Evolutionary conservation across 176 grass and related monocot genomes (phyloP).

Genomic region (Carex parvula): DNA sequence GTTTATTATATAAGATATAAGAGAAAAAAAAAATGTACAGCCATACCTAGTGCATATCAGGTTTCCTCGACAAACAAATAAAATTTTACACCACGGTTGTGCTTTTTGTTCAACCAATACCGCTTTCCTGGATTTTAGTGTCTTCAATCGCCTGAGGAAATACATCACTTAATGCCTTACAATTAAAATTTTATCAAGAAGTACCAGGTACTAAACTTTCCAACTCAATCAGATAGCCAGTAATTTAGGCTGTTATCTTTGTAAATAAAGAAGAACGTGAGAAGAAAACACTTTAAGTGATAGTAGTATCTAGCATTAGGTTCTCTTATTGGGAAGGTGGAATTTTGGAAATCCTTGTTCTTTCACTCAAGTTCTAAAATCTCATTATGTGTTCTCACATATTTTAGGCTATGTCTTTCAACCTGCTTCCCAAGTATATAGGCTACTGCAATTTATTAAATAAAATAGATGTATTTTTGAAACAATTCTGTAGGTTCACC

Average conservation of each 20-base stretch:
- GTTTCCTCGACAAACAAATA: constrained; percentile 59
- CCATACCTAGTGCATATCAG: constrained; percentile 65
- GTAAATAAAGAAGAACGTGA: background rate
- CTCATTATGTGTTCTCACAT: background rate
- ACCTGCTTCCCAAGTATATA: background rate
- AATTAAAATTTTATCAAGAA: background rate
- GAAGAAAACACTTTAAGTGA: background rate
- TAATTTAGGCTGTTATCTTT: background rate
- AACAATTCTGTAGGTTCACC: constrained; percentile 19
- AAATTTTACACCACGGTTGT: constrained; percentile 55
- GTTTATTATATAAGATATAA: background rate
- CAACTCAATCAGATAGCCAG: background rate
- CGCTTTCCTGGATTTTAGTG: constrained; percentile 62
- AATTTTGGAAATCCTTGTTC: background rate
- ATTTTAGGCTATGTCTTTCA: background rate
- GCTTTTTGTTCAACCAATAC: constrained; percentile 46
- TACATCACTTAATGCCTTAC: background rate
- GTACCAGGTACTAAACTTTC: background rate
- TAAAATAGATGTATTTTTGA: constrained; percentile 6
- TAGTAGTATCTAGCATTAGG: background rate
- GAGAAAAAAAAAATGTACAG: background rate
- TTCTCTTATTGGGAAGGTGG: background rate
- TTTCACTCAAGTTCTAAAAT: background rate
- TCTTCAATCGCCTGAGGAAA: constrained; percentile 54
- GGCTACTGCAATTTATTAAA: background rate